These are phyloP conservation scores for Eucalyptus lansdowneana DNA, from an alignment of 345 rosid species.

Conservation along the genomic window DNA sequence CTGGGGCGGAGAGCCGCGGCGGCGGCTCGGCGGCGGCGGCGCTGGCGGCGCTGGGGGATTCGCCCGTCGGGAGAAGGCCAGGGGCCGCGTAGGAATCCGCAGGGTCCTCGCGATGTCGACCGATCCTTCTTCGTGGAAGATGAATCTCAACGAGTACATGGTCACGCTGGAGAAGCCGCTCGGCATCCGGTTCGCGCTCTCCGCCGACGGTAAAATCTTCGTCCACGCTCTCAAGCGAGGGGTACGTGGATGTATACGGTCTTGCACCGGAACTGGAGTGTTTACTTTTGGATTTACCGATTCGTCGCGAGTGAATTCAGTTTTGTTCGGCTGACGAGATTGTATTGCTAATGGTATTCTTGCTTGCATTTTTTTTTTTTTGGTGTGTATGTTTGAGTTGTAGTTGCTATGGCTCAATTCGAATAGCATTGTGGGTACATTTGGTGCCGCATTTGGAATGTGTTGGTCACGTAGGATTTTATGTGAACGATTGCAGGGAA, in stretches of 20 bases:
- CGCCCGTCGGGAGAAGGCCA: not conserved
- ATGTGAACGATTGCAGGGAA: constrained; percentile 23
- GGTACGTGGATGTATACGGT: constrained; percentile 14
- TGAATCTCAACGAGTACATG: constrained; percentile 93
- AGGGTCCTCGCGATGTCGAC: constrained; percentile 35
- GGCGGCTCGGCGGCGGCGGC: not conserved
- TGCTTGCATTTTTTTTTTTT: not conserved
- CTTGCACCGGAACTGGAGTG: not conserved
- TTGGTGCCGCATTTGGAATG: not conserved
- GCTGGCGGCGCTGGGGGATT: not conserved
- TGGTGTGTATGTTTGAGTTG: not conserved
- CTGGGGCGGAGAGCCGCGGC: constrained; percentile 5
- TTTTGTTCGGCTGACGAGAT: not conserved
- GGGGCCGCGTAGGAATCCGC: not conserved
- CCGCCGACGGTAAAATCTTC: constrained; percentile 61
- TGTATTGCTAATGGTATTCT: not conserved
- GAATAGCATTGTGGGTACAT: not conserved
- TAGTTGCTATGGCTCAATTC: not conserved
- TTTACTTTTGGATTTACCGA: not conserved
- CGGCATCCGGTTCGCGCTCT: constrained; percentile 72
- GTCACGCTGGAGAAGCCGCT: constrained; percentile 80
- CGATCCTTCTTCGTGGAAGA: constrained; percentile 21
- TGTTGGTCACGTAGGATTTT: not conserved
- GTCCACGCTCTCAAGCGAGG: constrained; percentile 79
- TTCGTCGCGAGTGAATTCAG: not conserved